Conservation (phyloP, 441 rosid genomes). For the Biscutella auriculata region DNA sequence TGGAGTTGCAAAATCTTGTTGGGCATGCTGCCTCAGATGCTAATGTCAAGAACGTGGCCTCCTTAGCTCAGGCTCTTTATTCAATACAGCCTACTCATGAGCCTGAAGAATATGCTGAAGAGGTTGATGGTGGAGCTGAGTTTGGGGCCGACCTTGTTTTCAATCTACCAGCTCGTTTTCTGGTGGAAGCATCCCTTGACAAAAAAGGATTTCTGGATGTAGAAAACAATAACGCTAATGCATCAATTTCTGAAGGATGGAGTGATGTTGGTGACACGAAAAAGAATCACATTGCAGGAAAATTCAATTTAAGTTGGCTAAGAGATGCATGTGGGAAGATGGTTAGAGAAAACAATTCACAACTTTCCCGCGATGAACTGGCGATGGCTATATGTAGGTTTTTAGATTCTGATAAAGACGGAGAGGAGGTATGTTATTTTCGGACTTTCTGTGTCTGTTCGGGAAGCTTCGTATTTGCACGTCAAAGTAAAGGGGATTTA, state of each 20-base stretch:
- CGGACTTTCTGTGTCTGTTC: slow-evolving; percentile 6
- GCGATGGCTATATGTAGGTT: slow-evolving; percentile 90
- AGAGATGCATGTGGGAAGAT: slow-evolving; percentile 67
- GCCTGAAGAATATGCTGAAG: slow-evolving; percentile 28
- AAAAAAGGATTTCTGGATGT: slow-evolving; percentile 34
- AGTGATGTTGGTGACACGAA: slow-evolving; percentile 25
- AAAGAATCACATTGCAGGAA: slow-evolving; percentile 27
- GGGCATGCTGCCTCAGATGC: slow-evolving; percentile 53
- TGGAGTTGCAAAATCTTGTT: slow-evolving; percentile 53
- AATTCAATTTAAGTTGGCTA: slow-evolving; percentile 69
- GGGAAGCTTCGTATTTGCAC: slow-evolving; percentile 4
- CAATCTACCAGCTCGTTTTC: slow-evolving; percentile 62
- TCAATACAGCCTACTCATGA: slow-evolving; percentile 39
- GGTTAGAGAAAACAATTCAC: slow-evolving; percentile 53
- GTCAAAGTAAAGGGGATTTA: background rate
- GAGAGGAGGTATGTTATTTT: slow-evolving; percentile 67
- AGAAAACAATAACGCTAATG: slow-evolving; percentile 28
- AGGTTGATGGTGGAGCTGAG: slow-evolving; percentile 35
- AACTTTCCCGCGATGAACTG: slow-evolving; percentile 76
- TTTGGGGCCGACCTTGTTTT: slow-evolving; percentile 76
- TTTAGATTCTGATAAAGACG: slow-evolving; percentile 77
- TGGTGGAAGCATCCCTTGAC: slow-evolving; percentile 52
- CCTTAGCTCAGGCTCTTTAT: slow-evolving; percentile 45
- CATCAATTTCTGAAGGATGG: slow-evolving; percentile 38
- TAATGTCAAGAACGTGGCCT: slow-evolving; percentile 39